phyloP scores from a whole-genome alignment of 1,284 basidiomycete genomes.

The Trichosporon ovoides region DNA sequence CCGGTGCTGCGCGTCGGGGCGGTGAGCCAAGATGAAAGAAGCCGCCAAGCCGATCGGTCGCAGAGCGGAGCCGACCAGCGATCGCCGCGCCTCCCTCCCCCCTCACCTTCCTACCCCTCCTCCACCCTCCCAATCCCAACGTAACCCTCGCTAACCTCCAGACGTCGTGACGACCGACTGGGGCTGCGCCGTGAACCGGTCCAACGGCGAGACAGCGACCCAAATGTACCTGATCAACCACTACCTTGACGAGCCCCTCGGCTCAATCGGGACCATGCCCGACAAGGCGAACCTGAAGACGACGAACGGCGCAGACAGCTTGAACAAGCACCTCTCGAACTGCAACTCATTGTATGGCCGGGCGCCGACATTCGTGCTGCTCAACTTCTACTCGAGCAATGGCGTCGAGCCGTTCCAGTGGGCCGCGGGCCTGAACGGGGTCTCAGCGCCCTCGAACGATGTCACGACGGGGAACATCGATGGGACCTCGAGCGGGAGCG shows the following conservation, averaged over 20 bases:
- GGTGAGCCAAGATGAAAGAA: no score
- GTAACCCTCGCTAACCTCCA: constrained; percentile 21
- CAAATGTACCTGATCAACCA: constrained; percentile 87
- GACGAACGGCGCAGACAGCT: constrained; percentile 69
- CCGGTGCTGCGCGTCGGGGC: no score
- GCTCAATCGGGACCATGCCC: constrained; percentile 57
- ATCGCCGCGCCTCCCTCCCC: no score
- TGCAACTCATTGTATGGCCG: constrained; percentile 52
- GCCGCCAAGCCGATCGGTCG: no score
- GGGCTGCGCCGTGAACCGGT: constrained; percentile 79
- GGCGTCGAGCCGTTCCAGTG: constrained; percentile 75
- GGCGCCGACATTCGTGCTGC: constrained; percentile 43
- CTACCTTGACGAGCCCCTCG: constrained; percentile 66
- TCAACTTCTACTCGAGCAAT: constrained; percentile 77
- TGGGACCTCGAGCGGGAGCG: constrained; percentile 8
- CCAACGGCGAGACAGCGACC: constrained; percentile 57
- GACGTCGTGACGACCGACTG: constrained; percentile 71
- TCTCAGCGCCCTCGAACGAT: constrained; percentile 49
- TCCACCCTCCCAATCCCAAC: no score
- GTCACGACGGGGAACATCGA: constrained; percentile 23
- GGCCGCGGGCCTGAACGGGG: constrained; percentile 70
- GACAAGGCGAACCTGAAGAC: constrained; percentile 59
- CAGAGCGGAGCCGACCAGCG: no score
- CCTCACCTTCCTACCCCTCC: no score
- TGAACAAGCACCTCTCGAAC: constrained; percentile 65